phyloP scores from a whole-genome alignment of 1,139 yeast species.

The Candida tetrigidarum region DNA sequence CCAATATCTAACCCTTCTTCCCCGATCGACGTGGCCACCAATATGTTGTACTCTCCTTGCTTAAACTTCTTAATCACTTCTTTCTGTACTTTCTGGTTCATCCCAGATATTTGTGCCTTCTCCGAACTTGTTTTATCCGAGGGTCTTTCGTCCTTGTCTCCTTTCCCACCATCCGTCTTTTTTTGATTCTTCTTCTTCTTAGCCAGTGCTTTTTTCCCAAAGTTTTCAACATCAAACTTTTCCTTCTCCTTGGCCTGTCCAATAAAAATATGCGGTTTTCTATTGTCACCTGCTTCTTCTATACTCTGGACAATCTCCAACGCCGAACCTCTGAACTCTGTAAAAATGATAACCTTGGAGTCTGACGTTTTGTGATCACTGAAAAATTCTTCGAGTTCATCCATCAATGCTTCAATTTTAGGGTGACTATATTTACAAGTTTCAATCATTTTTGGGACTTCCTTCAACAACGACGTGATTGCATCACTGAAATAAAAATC shows the following conservation, averaged over 20 bases:
- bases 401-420: constrained; percentile 64
- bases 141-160: constrained; percentile 23
- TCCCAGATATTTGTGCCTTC: constrained; percentile 57
- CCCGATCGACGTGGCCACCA: constrained; percentile 97
- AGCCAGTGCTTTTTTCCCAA: constrained; percentile 19
- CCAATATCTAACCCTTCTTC: constrained; percentile 99
- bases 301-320: constrained; percentile 78
- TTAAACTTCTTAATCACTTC: constrained; percentile 76
- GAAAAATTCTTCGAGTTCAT: constrained; percentile 62
- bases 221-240: constrained; percentile 54
- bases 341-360: constrained; percentile 83
- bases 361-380: constrained; percentile 31
- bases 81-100: constrained; percentile 76
- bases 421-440: constrained; percentile 69
- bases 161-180: constrained; percentile 35
- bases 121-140: constrained; percentile 47
- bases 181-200: no score
- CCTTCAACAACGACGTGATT: constrained; percentile 46
- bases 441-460: constrained; percentile 46
- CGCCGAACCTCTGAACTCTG: constrained; percentile 89
- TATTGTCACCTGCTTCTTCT: constrained; percentile 37
- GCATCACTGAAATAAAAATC: constrained; percentile 58
- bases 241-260: constrained; percentile 76
- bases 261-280: constrained; percentile 85
- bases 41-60: constrained; percentile 68